Conservation (phyloP, 2,329 filamentous ascomycete genomes). For the Aspergillus awamori region DNA sequence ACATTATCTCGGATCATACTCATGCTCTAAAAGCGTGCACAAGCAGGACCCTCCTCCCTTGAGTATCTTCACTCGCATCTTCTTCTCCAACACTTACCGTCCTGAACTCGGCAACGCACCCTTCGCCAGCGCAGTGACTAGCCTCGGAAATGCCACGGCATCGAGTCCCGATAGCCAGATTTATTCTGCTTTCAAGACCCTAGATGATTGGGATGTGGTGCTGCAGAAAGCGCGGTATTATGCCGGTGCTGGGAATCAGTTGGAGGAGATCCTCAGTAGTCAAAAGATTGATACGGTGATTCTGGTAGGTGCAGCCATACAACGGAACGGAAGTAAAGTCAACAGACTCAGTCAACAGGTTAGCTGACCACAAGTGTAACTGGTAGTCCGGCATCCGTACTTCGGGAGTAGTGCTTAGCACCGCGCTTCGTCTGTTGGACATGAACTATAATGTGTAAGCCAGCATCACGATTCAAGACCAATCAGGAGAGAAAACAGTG, state of each 20-base stretch:
- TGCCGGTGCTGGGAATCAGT: slow-evolving; percentile 10
- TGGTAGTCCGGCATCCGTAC: slow-evolving; percentile 9
- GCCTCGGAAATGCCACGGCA: slow-evolving; percentile 8
- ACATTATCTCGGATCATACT: neutral
- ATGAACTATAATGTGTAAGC: slow-evolving; percentile 12
- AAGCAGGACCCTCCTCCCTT: slow-evolving; percentile 1
- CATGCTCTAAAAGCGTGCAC: neutral
- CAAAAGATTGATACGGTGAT: slow-evolving; percentile 3
- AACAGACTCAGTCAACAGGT: neutral
- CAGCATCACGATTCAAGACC: too few relatives aligned
- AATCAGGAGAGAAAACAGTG: too few relatives aligned
- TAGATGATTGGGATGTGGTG: slow-evolving; percentile 4
- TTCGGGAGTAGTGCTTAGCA: slow-evolving; percentile 11
- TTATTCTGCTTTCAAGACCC: neutral
- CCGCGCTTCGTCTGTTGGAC: slow-evolving; percentile 11
- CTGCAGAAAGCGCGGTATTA: slow-evolving; percentile 11
- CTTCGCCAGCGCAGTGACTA: neutral
- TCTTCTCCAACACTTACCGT: slow-evolving; percentile 1
- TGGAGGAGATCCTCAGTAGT: slow-evolving; percentile 9
- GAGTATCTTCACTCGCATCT: slow-evolving; percentile 12
- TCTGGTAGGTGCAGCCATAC: neutral
- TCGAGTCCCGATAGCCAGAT: neutral
- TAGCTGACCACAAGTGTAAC: neutral
- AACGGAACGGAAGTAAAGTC: neutral
- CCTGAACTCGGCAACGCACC: slow-evolving; percentile 4